These are phyloP conservation scores for Postia placenta DNA, from an alignment of 768 basidiomycete genomes.

Conservation along the genomic window DNA sequence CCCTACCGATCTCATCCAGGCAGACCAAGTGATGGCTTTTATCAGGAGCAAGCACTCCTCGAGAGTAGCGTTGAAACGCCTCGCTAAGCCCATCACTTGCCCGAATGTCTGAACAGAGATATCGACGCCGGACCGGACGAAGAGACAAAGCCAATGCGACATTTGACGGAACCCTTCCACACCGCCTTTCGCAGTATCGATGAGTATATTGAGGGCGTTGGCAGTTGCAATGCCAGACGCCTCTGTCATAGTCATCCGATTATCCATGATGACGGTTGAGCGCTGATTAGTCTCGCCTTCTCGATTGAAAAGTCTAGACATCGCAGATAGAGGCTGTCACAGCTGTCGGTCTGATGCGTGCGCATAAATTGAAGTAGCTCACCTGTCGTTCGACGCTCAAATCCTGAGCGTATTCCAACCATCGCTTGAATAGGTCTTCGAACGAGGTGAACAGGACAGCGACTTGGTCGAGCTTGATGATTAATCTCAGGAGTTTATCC, in stretches of 20 bases:
- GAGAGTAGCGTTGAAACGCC: constrained; percentile 33
- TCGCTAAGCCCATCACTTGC: constrained; percentile 38
- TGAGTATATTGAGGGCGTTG: constrained; percentile 53
- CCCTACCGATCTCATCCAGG: constrained; percentile 55
- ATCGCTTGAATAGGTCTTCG: constrained; percentile 51
- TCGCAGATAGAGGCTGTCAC: constrained; percentile 42
- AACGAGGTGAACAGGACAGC: constrained; percentile 51
- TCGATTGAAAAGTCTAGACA: constrained; percentile 52
- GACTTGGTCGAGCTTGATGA: constrained; percentile 48
- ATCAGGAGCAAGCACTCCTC: constrained; percentile 43
- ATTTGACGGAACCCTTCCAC: constrained; percentile 38
- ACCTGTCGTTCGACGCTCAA: constrained; percentile 35
- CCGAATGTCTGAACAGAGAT: constrained; percentile 47
- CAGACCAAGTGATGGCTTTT: constrained; percentile 47
- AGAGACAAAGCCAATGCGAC: constrained; percentile 53
- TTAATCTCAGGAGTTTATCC: constrained; percentile 35
- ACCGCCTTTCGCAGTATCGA: constrained; percentile 35
- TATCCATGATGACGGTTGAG: constrained; percentile 30
- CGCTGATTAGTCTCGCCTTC: constrained; percentile 42
- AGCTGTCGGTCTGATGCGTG: no score
- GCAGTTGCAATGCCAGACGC: constrained; percentile 22
- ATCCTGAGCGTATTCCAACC: constrained; percentile 45
- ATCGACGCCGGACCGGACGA: constrained; percentile 61
- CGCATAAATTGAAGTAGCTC: constrained; percentile 6
- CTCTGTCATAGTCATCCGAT: constrained; percentile 25